These are phyloP conservation scores for Chrysosporium keratinophilum DNA, from an alignment of 2,329 filamentous ascomycete genomes.

Conservation along the genomic window DNA sequence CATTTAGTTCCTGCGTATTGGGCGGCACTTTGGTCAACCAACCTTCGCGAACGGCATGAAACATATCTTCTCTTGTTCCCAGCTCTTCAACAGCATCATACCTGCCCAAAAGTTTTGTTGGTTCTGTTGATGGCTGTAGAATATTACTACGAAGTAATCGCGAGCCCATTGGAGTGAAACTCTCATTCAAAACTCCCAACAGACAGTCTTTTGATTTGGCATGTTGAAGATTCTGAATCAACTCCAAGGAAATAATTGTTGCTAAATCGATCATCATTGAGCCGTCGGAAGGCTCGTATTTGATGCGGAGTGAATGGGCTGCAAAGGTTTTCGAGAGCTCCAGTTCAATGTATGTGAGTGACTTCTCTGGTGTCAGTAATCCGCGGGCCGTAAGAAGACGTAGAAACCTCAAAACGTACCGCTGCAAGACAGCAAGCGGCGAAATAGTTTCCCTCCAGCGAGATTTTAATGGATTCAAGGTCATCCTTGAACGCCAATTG, in stretches of 20 bases:
- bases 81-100: slow-evolving; percentile 80
- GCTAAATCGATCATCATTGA: slow-evolving; percentile 93
- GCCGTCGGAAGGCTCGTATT: slow-evolving; percentile 77
- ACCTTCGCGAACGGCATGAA: slow-evolving; percentile 64
- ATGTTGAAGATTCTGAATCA: slow-evolving; percentile 77
- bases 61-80: slow-evolving; percentile 72
- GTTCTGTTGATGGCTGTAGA: slow-evolving; percentile 72
- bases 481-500: slow-evolving; percentile 71
- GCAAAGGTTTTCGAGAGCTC: slow-evolving; percentile 59
- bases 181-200: slow-evolving; percentile 76
- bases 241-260: slow-evolving; percentile 74
- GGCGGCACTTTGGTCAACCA: slow-evolving; percentile 12
- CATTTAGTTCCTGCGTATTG: background rate
- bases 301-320: slow-evolving; percentile 71
- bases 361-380: slow-evolving; percentile 41
- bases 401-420: slow-evolving; percentile 37
- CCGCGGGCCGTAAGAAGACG: background rate
- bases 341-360: slow-evolving; percentile 67
- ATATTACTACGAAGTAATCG: slow-evolving; percentile 76
- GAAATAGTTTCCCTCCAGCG: slow-evolving; percentile 73
- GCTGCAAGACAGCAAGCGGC: slow-evolving; percentile 77
- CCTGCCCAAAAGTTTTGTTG: slow-evolving; percentile 56
- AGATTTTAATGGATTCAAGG: slow-evolving; percentile 67
- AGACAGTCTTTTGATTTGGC: slow-evolving; percentile 70
- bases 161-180: slow-evolving; percentile 76